Percentiles rank a stretch among this genome's conserved stretches.
These are phyloP conservation scores for Niveomyces coronatus DNA, from an alignment of 2,329 filamentous ascomycete genomes.

Conservation along the genomic window DNA sequence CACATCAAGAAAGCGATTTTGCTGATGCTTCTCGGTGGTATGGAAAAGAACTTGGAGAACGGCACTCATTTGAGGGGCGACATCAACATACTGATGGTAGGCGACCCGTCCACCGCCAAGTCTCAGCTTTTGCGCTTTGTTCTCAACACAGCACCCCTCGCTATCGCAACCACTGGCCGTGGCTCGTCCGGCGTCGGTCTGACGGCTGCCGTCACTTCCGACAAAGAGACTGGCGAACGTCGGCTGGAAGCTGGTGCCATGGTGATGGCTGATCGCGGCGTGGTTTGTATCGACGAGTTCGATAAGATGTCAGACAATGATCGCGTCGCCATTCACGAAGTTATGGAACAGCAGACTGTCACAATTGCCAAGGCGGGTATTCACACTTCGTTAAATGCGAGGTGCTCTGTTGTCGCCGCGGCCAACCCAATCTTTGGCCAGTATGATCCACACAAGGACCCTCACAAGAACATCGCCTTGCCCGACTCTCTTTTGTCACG, in stretches of 20 bases:
- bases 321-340: conserved; percentile 97
- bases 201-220: conserved; percentile 88
- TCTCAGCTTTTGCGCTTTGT: conserved; percentile 97
- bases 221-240: conserved; percentile 95
- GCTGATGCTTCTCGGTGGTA: conserved; percentile 86
- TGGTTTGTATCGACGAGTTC: conserved; percentile 98
- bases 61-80: conserved; percentile 96
- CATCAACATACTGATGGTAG: conserved; percentile 98
- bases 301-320: conserved; percentile 99
- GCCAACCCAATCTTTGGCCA: conserved; percentile 97
- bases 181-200: conserved; percentile 96
- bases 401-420: conserved; percentile 91
- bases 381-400: conserved; percentile 91
- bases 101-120: conserved; percentile 95
- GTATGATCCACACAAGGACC: conserved; percentile 97
- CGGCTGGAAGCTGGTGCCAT: conserved; percentile 95
- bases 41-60: conserved; percentile 98
- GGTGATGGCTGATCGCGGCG: conserved; percentile 93
- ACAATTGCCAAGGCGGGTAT: conserved; percentile 98
- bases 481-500: conserved; percentile 93
- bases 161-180: conserved; percentile 93
- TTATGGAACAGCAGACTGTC: conserved; percentile 99
- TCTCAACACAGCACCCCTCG: conserved; percentile 88
- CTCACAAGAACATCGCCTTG: conserved; percentile 95
- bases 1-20: conserved; percentile 97